These are phyloP conservation scores for Tulasnella sp. DNA, from an alignment of 768 basidiomycete genomes.

Conservation along the genomic window DNA sequence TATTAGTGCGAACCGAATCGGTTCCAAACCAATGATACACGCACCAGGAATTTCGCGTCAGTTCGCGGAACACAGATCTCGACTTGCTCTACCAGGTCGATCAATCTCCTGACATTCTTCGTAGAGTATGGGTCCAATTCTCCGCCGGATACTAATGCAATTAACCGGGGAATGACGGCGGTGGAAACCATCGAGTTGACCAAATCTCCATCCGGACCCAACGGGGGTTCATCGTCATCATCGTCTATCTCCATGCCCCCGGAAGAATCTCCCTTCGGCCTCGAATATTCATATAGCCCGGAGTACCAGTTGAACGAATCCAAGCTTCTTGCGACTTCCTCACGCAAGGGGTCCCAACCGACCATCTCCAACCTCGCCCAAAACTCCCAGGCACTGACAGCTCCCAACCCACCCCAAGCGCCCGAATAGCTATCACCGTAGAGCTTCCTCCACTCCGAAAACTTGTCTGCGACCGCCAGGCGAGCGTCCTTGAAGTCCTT, in stretches of 20 bases:
- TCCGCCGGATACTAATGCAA: slow-evolving; percentile 67
- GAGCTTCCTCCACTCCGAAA: slow-evolving; percentile 63
- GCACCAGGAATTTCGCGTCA: slow-evolving; percentile 36
- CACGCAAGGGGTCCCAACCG: slow-evolving; percentile 79
- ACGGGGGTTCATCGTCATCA: slow-evolving; percentile 44
- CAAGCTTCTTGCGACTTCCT: slow-evolving; percentile 41
- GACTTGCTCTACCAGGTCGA: slow-evolving; percentile 74
- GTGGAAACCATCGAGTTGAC: slow-evolving; percentile 85
- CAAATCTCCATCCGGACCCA: slow-evolving; percentile 80
- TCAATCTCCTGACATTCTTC: slow-evolving; percentile 48
- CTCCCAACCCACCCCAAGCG: slow-evolving; percentile 83
- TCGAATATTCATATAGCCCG: slow-evolving; percentile 69
- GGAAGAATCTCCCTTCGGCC: slow-evolving; percentile 36
- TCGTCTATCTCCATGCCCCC: slow-evolving; percentile 27
- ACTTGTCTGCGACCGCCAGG: slow-evolving; percentile 56
- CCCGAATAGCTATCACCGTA: slow-evolving; percentile 76
- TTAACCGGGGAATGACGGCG: slow-evolving; percentile 65
- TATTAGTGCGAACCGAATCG: not conserved
- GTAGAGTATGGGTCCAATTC: slow-evolving; percentile 76
- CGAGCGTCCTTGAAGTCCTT: slow-evolving; percentile 77
- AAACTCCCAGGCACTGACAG: slow-evolving; percentile 89
- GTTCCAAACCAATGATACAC: slow-evolving; percentile 13
- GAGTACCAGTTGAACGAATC: slow-evolving; percentile 82
- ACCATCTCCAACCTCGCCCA: slow-evolving; percentile 82
- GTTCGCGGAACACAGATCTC: slow-evolving; percentile 63